Conservation (phyloP, 441 rosid genomes). For the Erodium trifolium region DNA sequence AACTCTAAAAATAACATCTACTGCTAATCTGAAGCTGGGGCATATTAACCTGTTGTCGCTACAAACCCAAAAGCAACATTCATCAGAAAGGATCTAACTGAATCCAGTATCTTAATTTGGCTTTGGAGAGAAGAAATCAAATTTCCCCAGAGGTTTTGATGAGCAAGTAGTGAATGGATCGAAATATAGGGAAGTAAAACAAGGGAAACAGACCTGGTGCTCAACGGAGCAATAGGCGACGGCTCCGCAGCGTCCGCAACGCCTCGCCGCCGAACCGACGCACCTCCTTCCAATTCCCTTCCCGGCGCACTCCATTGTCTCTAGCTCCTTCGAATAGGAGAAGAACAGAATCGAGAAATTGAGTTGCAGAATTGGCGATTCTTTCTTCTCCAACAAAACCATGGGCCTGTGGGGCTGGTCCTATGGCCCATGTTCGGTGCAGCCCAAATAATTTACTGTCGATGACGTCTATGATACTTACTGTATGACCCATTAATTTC, state of each 20-base stretch:
- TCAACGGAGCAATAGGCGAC: constrained; percentile 75
- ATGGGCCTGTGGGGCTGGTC: no score
- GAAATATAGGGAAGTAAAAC: not conserved
- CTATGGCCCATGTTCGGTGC: no score
- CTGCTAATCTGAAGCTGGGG: not conserved
- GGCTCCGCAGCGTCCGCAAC: constrained; percentile 68
- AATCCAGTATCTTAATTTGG: not conserved
- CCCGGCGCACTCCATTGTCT: constrained; percentile 72
- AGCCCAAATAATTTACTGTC: no score
- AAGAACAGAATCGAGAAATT: no score
- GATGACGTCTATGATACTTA: no score
- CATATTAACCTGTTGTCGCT: no score
- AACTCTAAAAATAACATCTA: not conserved
- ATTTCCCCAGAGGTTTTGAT: not conserved
- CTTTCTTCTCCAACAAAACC: no score
- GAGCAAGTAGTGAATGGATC: not conserved
- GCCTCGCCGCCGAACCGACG: constrained; percentile 51
- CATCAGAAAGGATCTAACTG: no score
- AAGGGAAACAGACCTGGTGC: constrained; percentile 50
- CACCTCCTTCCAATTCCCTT: constrained; percentile 59
- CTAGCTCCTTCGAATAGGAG: not conserved
- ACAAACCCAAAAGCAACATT: no score
- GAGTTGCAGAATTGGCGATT: not conserved
- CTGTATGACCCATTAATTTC: no score
- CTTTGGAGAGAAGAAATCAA: not conserved